Evolutionary conservation across 1,284 basidiomycete species (phyloP).

Genomic region (Microbotryum scabiosae): DNA sequence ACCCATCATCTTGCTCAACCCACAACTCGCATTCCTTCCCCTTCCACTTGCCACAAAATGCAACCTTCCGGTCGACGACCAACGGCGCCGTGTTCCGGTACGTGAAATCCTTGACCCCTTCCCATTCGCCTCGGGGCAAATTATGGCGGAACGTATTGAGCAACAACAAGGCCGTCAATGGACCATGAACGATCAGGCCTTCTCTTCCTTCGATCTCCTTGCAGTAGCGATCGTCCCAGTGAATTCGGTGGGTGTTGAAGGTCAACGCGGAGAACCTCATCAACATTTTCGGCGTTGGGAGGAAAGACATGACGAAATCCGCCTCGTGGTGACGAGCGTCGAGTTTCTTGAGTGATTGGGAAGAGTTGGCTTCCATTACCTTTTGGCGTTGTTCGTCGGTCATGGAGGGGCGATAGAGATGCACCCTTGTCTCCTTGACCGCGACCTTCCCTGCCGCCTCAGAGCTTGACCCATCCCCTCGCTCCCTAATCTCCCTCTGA

Average conservation of each 20-base stretch:
- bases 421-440: slow-evolving; percentile 1
- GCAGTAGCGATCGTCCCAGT: slow-evolving; percentile 34
- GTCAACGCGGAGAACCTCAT: slow-evolving; percentile 37
- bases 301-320: not conserved
- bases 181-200: slow-evolving; percentile 12
- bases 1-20: slow-evolving; percentile 1
- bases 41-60: slow-evolving; percentile 3
- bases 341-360: not conserved
- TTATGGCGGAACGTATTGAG: slow-evolving; percentile 1
- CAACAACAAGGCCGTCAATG: slow-evolving; percentile 7
- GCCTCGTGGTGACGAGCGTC: not conserved
- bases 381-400: no score
- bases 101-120: not conserved
- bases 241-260: slow-evolving; percentile 37
- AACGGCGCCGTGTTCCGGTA: slow-evolving; percentile 6
- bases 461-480: not conserved
- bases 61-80: not conserved
- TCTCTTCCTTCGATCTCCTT: slow-evolving; percentile 33
- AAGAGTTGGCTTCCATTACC: not conserved
- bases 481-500: not conserved
- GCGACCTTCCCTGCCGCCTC: not conserved
- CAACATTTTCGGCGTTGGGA: not conserved
- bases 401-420: slow-evolving; percentile 1
- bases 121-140: not conserved
- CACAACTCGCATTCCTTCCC: slow-evolving; percentile 5